Base-by-base conservation (phyloP, 768 basidiomycete species). In the Pisolithus tinctorius region DNA sequence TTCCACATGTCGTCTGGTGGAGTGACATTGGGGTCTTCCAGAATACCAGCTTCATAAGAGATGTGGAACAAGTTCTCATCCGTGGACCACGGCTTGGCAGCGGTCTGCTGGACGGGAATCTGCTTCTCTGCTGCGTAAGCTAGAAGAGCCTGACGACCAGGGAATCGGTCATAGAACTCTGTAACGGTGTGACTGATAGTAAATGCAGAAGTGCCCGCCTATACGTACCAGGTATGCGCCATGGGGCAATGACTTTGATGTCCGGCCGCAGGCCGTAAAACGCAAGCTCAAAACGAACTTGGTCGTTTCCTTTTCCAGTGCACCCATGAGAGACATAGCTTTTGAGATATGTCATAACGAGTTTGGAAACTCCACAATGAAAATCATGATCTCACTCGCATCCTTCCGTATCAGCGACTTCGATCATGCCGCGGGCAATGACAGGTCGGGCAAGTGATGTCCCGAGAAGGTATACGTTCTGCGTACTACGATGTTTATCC, bases 41-140 rank as follows among this genome's bases (percentile, higher is more conserved):
- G 84, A 68, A 99, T 98, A 42, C 95, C 96, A 10, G 96, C 95
- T 71, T 99, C 96, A 73, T 97, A 99, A 16, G 96, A 98, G 72
- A 98, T 99, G 76, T 99, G 96, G 85, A 95, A 97, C 45, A 99
- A 79, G 74, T 98, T 99, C 74, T 98, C 96, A 68, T 99, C 95
- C 6, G 96, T 99, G 3, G 95, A 97, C 96, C 96, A 99, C 36
- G 96, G 95, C 74, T 98, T 97, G 50, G 94, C 80, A 10, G 88
- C 80, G 43, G 96, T 99, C 73, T 99, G 96, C 56, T 84, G 79
- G 54, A 99, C 94, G 50, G 93, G 93, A 58, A 99, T 95, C 45
- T 81, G 70, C 68, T 92, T 90, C 64, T 89, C 74, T 7, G 84
- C 84, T 27, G 96, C 96, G 60, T 85, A 99, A 26, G 81, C 79